Evolutionary conservation across 768 basidiomycete species (phyloP).

Genomic region (Hypsizygus marmoreus): DNA sequence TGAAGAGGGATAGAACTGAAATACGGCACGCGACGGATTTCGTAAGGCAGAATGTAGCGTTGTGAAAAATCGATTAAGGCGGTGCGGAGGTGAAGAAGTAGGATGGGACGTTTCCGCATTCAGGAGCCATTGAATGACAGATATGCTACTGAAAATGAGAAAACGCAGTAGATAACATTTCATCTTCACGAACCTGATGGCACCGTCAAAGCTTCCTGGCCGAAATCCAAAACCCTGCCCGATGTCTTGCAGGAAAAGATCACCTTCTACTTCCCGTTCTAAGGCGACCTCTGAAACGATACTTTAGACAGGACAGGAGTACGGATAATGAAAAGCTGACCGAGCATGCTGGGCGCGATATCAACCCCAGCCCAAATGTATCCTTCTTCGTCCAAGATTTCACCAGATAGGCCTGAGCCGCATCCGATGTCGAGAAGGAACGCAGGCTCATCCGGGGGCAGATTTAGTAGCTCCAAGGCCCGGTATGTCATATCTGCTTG

Average conservation of each 20-base stretch:
- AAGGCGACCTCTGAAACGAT: slow-evolving; percentile 80
- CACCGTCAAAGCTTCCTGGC: slow-evolving; percentile 96
- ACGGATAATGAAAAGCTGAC: slow-evolving; percentile 43
- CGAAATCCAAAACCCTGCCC: slow-evolving; percentile 98
- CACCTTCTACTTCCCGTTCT: slow-evolving; percentile 93
- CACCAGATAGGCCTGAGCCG: slow-evolving; percentile 94
- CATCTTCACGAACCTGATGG: slow-evolving; percentile 70
- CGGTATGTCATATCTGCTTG: slow-evolving; percentile 98
- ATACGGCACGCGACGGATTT: slow-evolving; percentile 82
- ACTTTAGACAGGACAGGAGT: neutral
- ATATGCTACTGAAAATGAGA: slow-evolving; percentile 67
- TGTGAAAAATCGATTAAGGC: slow-evolving; percentile 86
- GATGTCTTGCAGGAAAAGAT: slow-evolving; percentile 95
- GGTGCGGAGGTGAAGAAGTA: slow-evolving; percentile 87
- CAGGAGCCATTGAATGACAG: slow-evolving; percentile 97
- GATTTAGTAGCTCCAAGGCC: slow-evolving; percentile 85
- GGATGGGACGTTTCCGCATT: slow-evolving; percentile 93
- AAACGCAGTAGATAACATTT: slow-evolving; percentile 1
- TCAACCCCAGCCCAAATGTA: slow-evolving; percentile 94
- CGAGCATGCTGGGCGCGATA: slow-evolving; percentile 95
- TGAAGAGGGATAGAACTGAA: slow-evolving; percentile 96
- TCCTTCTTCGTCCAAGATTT: slow-evolving; percentile 94
- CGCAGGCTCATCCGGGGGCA: slow-evolving; percentile 78
- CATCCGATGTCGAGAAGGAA: slow-evolving; percentile 96
- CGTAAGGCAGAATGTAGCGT: slow-evolving; percentile 85